A percentile compares a stretch with the other conserved stretches of the same genome.
Conservation (phyloP, 345 rosid genomes). For the Tarenaya hassleriana region DNA sequence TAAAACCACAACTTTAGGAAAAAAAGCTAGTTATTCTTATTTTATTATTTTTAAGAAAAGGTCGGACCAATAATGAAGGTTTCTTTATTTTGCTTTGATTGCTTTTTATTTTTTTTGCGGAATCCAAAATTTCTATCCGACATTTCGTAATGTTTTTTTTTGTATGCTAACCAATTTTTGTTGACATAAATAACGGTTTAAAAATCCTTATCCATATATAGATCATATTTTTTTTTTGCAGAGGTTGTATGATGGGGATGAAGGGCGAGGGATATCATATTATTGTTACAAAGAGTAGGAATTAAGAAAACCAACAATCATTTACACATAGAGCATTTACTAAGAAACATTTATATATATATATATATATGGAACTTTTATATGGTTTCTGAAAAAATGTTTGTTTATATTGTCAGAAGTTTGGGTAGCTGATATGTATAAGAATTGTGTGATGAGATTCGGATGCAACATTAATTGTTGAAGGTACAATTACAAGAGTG, state of each 20-base stretch:
- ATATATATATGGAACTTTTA: slow-evolving; percentile 12
- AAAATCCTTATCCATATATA: slow-evolving; percentile 17
- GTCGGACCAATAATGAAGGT: slow-evolving; percentile 24
- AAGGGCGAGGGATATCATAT: slow-evolving; percentile 3
- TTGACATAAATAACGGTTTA: background rate
- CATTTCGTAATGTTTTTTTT: background rate
- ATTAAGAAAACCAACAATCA: slow-evolving; percentile 5
- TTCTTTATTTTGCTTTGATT: slow-evolving; percentile 17
- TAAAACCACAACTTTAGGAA: slow-evolving; percentile 26
- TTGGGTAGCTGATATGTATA: too few relatives aligned
- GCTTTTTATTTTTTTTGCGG: slow-evolving; percentile 14
- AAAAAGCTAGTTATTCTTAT: slow-evolving; percentile 13
- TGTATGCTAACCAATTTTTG: too few relatives aligned
- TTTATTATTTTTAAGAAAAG: slow-evolving; percentile 3
- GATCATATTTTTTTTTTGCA: slow-evolving; percentile 17
- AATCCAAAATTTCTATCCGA: too few relatives aligned
- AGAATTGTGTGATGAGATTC: slow-evolving; percentile 24
- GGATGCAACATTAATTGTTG: too few relatives aligned
- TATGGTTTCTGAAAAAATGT: too few relatives aligned
- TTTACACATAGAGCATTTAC: background rate
- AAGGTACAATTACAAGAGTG: too few relatives aligned
- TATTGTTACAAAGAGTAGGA: background rate
- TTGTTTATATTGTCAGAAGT: too few relatives aligned
- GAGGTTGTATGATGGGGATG: slow-evolving; percentile 13
- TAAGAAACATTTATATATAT: background rate